phyloP scores from a whole-genome alignment of 1,284 basidiomycete genomes.

The Sanghuangporus sanghuang region DNA sequence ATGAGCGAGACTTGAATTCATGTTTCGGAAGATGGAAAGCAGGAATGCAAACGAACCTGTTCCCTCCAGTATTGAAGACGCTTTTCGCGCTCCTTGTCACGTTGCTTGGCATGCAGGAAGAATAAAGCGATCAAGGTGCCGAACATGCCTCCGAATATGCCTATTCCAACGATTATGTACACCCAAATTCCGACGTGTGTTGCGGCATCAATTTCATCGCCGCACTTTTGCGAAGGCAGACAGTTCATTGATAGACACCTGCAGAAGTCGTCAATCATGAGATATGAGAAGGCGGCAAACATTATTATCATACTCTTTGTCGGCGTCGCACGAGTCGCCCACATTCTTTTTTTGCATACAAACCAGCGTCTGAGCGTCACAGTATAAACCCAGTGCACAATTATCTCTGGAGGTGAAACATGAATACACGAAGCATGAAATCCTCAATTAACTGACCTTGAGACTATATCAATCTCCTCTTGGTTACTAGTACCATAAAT shows the following conservation, averaged over 20 bases:
- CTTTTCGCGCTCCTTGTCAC: constrained; percentile 73
- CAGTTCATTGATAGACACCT: constrained; percentile 81
- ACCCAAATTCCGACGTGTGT: constrained; percentile 63
- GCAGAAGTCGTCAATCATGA: constrained; percentile 2
- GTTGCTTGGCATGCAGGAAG: constrained; percentile 63
- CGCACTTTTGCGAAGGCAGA: constrained; percentile 54
- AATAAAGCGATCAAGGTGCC: constrained; percentile 65
- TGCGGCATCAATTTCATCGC: constrained; percentile 53
- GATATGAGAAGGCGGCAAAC: not conserved
- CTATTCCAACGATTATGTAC: constrained; percentile 67
- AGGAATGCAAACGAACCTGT: constrained; percentile 43
- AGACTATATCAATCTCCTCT: constrained; percentile 73
- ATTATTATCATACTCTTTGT: constrained; percentile 64
- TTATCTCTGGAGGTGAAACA: constrained; percentile 46
- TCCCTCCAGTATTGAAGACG: constrained; percentile 85
- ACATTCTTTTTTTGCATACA: constrained; percentile 58
- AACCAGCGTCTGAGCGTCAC: constrained; percentile 55
- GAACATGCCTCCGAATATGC: constrained; percentile 68
- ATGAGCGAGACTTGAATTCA: not conserved
- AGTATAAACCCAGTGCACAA: constrained; percentile 65
- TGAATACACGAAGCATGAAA: not conserved
- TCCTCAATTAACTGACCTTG: constrained; percentile 47
- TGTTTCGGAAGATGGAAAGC: not conserved
- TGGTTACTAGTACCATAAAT: constrained; percentile 48
- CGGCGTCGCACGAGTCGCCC: constrained; percentile 59